Evolutionary conservation across 805 yeast species (phyloP), one percentile per base, ranked within the genome.

Genomic region (Saturnispora sanitii): DNA sequence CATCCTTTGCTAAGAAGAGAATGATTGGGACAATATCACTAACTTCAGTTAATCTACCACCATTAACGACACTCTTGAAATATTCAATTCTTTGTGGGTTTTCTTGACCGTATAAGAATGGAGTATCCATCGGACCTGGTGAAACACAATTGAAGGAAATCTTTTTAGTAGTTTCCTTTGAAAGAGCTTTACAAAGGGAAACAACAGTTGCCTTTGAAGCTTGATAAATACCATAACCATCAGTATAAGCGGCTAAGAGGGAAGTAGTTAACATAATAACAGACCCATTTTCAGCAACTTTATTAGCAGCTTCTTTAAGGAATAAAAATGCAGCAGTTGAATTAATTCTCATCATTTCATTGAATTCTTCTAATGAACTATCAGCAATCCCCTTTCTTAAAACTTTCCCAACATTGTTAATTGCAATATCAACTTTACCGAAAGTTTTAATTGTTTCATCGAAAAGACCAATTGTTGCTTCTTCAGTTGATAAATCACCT

Each of bases 121-220:
- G 79, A 8, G 82, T 75, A 51, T 74, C 79, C 79, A 75, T 75
- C 41, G 81, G 80, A 38, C 80, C 81, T 37, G 80, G 81, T 3
- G 81, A 78, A 42, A 76, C 75, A 49, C 70, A 65, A 49, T 73
- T 73, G 49, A 70, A 77, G 11, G 71, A 62, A 44, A 75, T 67
- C 19, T 65, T 65, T 51, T 62, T 70, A 22, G 60, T 62, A 40
- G 73, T 62, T 52, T 75, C 80, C 54, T 74, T 71, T 13, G 79
- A 70, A n/a, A 74, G 66, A 15, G 75, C 53, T 51, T 73, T 75
- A 40, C 65, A 52, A 58, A 73, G 70, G 54, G 61, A 65, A 49
- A 73, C 78, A 44, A 74, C 80, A 12, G 73, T 68, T 6, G 73
- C 69, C 53, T 75, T 76, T 16, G 75, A 63, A 46, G 77, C 80